Evolutionary conservation across 805 yeast genomes (phyloP), one percentile per base, ranked within the genome.

Genomic region (Starmerella cellae): DNA sequence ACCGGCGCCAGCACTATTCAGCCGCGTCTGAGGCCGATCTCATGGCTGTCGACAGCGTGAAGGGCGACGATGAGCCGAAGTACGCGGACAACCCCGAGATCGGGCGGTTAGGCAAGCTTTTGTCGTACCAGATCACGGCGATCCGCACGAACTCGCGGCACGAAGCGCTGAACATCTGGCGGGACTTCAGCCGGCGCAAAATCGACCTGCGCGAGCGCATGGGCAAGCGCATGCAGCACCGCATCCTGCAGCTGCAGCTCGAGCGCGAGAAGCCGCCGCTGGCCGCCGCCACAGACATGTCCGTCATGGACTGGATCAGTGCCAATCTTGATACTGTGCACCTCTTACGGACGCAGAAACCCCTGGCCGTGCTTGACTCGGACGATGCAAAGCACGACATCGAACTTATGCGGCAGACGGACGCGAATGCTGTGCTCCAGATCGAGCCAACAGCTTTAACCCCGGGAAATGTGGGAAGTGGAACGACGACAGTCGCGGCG

Each of bases 121-220:
- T 41, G 23, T 36, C 44, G 19, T 47, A 45, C 44, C 48, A 42
- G 24, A 33, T 45, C 4, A 36, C 42, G 23, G 26, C 51, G 18
- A 45, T 47, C 39, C 42, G 35, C n/a, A 26, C 38, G 14, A 42
- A 41, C 36, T 10, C 51, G 17, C 44, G 38, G 20, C 35, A 29
- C 33, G 51, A 48, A 41, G 45, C 45, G 13, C 37, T 46, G 18
- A 41, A 41, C 35, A 35, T 51, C 9, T 57, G 62, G 63, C 44
- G 57, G 20, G 58, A 60, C 42, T 61, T 53, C 45, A 26, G 46
- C 46, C 51, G 55, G 29, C 51, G 46, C 19, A 52, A 50, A 37
- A 46, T 34, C 29, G 55, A 50, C 18, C 49, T 61, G 24, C 48
- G 56, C 18, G 51, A 48, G 45, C 36, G 46, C 17, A 30, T 56